Base-by-base conservation (phyloP, 2,329 filamentous ascomycete species). In the Colletotrichum incanum region DNA sequence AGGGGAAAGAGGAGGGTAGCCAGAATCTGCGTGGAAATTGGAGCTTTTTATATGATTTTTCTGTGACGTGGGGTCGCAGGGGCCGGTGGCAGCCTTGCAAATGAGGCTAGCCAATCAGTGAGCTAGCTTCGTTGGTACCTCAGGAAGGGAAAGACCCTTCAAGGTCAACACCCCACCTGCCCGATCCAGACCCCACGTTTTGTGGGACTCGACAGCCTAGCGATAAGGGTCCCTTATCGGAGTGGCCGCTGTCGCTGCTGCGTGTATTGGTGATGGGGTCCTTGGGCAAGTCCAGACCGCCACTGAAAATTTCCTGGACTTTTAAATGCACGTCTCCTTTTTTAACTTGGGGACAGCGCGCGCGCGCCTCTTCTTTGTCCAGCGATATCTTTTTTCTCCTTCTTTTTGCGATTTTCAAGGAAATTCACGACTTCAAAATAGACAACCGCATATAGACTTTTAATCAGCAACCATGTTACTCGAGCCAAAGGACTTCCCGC, bases 401-500 rank as follows among this genome's bases (percentile, higher is more conserved):
- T 18, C 26, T 50, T 59, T n/a, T 12, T 23, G 34, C n/a, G n/a
- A n/a, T 41, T 43, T 50, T 43, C 18, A 18, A 61, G 26, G 37
- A 26, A 49, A 16, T 70, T 37, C 43, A 34, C 39, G 18, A 52
- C 26, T 47, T 47, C 26, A 41, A 37, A 20, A 43, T 60, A 72
- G 59, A 70, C 45, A 50, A 59, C 39, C n/a, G n/a, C 60, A 64
- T 31, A 31, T 72, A 61, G 70, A 72, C 31, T 26, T n/a, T 47
- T 39, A 54, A 62, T 62, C 49, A 60, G 56, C 67, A 66, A 73
- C 49, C 28, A 82, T 82, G 80, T 78, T 76, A 31, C 74, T 82
- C 41, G 78, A 82, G 65, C 77, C 82, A 68, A 82, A 82, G 70
- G 93, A 96, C 78, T 89, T 98, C 34, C 94, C 95, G n/a, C 93